Percentiles rank a stretch among this genome's conserved stretches.
phyloP scores from a whole-genome alignment of 208 protist species.

The Leishmania tarentolae region DNA sequence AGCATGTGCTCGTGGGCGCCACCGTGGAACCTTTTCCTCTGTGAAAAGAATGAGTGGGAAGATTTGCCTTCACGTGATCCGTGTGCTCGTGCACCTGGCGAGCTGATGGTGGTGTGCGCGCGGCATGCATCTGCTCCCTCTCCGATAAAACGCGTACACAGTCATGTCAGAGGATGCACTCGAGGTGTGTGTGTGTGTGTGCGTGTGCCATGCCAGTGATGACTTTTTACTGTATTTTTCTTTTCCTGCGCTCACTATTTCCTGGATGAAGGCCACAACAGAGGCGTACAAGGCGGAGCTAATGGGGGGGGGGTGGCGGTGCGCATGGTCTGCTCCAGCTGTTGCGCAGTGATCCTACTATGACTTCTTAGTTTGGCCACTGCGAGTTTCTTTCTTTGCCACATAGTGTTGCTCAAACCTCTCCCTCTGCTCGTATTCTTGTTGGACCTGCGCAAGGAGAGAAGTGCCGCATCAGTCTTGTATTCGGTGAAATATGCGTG shows the following conservation, averaged over 20 bases:
- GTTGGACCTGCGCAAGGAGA: constrained; percentile 50
- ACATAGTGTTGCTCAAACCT: constrained; percentile 28
- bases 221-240: neutral
- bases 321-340: constrained; percentile 56
- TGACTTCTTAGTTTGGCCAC: constrained; percentile 28
- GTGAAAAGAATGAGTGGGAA: neutral
- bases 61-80: neutral
- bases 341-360: constrained; percentile 38
- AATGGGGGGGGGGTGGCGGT: constrained; percentile 17
- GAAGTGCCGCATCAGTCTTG: constrained; percentile 26
- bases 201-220: no score
- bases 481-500: constrained; percentile 40
- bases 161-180: no score
- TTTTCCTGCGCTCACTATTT: neutral
- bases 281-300: neutral
- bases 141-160: no score
- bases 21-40: neutral
- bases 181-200: no score
- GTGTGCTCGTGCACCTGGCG: neutral
- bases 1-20: neutral
- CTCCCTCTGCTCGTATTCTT: constrained; percentile 34
- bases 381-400: constrained; percentile 27
- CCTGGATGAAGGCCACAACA: neutral
- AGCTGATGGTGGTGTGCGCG: no score
- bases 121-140: no score